Evolutionary conservation across 2,329 filamentous ascomycete species (phyloP).

Genomic region (Fusarium sterilihyphosum): DNA sequence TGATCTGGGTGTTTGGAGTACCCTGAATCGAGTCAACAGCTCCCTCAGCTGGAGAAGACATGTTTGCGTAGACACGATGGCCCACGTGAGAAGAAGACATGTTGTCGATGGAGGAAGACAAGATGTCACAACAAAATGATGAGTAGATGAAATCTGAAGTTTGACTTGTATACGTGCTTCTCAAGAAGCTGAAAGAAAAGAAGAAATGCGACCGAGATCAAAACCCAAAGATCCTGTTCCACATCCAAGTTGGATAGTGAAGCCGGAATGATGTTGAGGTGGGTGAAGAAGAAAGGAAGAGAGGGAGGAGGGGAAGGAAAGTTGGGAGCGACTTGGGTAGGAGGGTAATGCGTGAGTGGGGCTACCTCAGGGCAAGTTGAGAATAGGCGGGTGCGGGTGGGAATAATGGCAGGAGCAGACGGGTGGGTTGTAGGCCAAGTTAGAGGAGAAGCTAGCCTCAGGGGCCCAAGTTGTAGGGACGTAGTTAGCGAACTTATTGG

Average conservation of each 20-base stretch:
- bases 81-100: conserved; percentile 57
- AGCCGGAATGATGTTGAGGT: conserved; percentile 14
- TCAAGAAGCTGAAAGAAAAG: conserved; percentile 21
- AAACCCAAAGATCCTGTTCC: conserved; percentile 24
- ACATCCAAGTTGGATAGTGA: conserved; percentile 20
- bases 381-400: neutral
- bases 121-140: conserved; percentile 24
- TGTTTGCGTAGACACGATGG: conserved; percentile 49
- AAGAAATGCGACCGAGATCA: conserved; percentile 25
- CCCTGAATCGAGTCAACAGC: conserved; percentile 67
- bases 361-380: neutral
- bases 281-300: conserved; percentile 10
- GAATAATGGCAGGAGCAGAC: conserved; percentile 20
- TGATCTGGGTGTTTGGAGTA: conserved; percentile 72
- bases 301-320: neutral
- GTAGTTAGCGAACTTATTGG: neutral
- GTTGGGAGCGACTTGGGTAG: conserved; percentile 12
- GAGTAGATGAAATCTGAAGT: conserved; percentile 15
- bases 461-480: conserved; percentile 8
- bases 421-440: conserved; percentile 1
- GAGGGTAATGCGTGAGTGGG: conserved; percentile 4
- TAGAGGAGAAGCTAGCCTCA: neutral
- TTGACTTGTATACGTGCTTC: conserved; percentile 6
- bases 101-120: conserved; percentile 6
- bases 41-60: conserved; percentile 62